Evolutionary conservation across 1,284 basidiomycete species (phyloP).

Genomic region (Malassezia cuniculi): DNA sequence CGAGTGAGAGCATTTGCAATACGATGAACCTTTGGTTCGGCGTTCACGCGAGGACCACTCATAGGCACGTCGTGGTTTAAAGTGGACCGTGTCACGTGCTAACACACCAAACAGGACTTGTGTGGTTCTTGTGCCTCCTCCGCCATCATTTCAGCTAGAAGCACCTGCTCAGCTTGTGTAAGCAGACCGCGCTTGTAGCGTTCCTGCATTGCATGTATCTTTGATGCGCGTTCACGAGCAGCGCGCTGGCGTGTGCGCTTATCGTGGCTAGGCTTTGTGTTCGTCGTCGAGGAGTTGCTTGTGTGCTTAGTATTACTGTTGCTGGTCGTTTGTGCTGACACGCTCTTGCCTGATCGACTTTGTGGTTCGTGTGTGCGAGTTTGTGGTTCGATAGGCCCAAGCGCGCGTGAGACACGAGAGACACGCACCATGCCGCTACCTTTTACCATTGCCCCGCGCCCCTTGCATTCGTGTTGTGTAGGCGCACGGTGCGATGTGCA

Average conservation of each 20-base stretch:
- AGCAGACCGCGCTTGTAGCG: conserved; percentile 5
- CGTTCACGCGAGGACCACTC: conserved; percentile 1
- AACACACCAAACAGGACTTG: neutral
- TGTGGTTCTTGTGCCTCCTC: conserved; percentile 1
- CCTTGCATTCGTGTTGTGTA: conserved; percentile 8
- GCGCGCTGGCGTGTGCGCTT: conserved; percentile 5
- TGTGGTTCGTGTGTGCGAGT: no score
- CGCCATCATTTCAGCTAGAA: conserved; percentile 9
- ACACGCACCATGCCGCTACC: no score
- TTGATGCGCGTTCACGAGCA: conserved; percentile 6
- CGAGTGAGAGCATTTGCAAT: conserved; percentile 6
- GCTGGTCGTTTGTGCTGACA: no score
- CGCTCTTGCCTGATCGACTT: no score
- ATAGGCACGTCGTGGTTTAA: no score
- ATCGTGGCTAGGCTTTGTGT: no score
- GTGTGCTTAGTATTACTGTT: no score
- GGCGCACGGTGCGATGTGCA: conserved; percentile 6
- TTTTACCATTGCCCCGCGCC: no score
- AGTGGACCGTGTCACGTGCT: no score
- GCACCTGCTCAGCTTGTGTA: conserved; percentile 2
- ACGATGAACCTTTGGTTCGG: conserved; percentile 3
- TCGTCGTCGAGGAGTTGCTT: no score
- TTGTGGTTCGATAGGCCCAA: no score
- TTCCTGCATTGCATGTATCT: conserved; percentile 11
- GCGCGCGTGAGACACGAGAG: no score